Base-by-base conservation (phyloP, 1,284 basidiomycete genomes). In the Boletus hoseneyae region DNA sequence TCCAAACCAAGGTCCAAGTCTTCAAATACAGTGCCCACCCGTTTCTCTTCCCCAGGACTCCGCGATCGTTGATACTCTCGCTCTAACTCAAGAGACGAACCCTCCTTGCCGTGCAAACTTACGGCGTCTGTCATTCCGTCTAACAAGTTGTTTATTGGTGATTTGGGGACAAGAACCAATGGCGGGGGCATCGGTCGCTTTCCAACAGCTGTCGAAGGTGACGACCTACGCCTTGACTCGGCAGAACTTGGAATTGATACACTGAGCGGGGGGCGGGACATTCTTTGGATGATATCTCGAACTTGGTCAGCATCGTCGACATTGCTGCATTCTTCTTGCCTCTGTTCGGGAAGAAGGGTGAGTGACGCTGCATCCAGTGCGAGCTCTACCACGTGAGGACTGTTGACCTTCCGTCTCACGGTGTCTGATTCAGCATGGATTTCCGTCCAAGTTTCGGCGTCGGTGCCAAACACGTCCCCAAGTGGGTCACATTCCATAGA, bases 1-100 rank as follows among this genome's bases (percentile, higher is more conserved):
- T 83, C 81, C 56, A 87, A 70, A 12, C 83, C 84, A 35, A 88
- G 71, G 58, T 87, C 83, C 47, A 87, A 68, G 53, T 85, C 83
- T 48, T 87, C 85, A 61, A 80, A 89, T 48, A 88, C 72, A n/a
- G 76, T 78, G 12, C 83, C 85, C 15, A 72, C 77, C 40, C 86
- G 72, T 67, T 83, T 86, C 54, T 82, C 43, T 47, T 82, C 82
- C 19, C 69, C 62, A 15, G 75, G 76, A 57, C 73, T 81, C 46
- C 75, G 71, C 33, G 70, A 62, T 41, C 68, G 68, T 32, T 61
- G 59, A 53, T 68, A 69, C 42, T 70, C 67, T 47, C 55, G 57
- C 9, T 70, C 69, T 21, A 66, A 53, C 15, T 69, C 65, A 36
- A 62, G 57, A 42, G 61, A 61, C 13, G 42, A 40, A 13, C 59